These are phyloP conservation scores for Dillenia turbinata DNA, from an alignment of 164 flowering plant genomes.

Conservation along the genomic window DNA sequence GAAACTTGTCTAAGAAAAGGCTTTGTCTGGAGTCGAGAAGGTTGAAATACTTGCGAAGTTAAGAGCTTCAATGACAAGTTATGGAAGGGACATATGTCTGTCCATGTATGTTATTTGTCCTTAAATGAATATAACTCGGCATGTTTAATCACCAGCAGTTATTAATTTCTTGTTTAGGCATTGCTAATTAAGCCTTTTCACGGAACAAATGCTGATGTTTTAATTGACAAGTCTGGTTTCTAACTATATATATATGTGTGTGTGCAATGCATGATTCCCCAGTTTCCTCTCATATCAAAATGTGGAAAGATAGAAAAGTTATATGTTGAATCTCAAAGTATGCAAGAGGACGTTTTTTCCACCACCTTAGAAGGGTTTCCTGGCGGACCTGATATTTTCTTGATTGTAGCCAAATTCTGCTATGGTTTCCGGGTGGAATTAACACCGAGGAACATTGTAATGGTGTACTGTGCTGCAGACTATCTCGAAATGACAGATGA, in stretches of 20 bases:
- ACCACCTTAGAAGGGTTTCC: conserved; percentile 54
- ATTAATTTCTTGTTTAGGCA: too few relatives aligned
- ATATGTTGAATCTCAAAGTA: conserved; percentile 37
- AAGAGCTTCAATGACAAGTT: neutral
- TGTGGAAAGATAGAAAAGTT: conserved; percentile 64
- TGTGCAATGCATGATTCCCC: conserved; percentile 17
- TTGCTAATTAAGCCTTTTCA: too few relatives aligned
- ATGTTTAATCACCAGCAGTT: too few relatives aligned
- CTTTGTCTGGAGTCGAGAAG: neutral
- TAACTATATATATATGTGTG: conserved; percentile 1
- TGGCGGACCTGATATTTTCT: conserved; percentile 75
- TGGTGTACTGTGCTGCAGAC: conserved; percentile 73
- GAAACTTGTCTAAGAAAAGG: too few relatives aligned
- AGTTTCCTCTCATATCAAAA: conserved; percentile 86
- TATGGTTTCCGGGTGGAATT: conserved; percentile 62
- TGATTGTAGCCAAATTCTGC: conserved; percentile 70
- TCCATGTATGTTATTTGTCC: neutral
- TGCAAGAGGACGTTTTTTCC: conserved; percentile 20
- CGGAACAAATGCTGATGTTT: neutral
- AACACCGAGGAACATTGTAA: conserved; percentile 60
- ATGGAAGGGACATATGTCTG: neutral
- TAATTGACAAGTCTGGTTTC: conserved; percentile 4
- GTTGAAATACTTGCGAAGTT: neutral
- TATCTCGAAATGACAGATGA: conserved; percentile 84
- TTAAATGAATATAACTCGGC: neutral